Base-by-base conservation (phyloP, 306 rosid genomes). In the Rosa lucieae region DNA sequence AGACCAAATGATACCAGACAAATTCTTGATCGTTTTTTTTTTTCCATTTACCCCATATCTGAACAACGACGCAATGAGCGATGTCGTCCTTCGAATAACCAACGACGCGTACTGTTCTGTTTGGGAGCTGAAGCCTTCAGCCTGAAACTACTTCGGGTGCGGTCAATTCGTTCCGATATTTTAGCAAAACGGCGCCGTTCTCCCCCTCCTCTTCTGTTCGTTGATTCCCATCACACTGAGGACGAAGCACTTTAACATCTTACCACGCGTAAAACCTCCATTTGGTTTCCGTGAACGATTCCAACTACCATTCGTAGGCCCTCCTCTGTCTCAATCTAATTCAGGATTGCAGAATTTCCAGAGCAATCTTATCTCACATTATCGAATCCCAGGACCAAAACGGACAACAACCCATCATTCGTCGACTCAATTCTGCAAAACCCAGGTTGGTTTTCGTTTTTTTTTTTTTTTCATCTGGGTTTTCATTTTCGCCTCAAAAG, bases 401-500 rank as follows among this genome's bases (percentile, higher is more conserved):
- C 78, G 48, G 78, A 63, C 35, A 7, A 47, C 51, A 55, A 53
- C 75, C 81, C 78, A 83, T 75, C 75, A 79, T 40, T 51, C 46
- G 40, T 58, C 15, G 39, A 1, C n/a, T 71, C 46, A 20, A 51
- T 63, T 37, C 40, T 59, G n/a, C 59, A 23, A 77, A 18, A 79
- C 82, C 77, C 32, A 56, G 87, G 82, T 77, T 67, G 74, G 79
- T 77, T 80, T 76, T 80, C 61, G 21, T 29, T 68, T 32, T 32
- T 32, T 29, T 68, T 32, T 32, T 32, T 68, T 56, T 35, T 62
- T 58, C 67, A 18, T 26, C 12, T 65, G 61, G 39, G 37, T 46
- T 80, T 35, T 14, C 1, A 0, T 43, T 68, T 72, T 42, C 49
- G 10, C 20, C 8, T 18, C 73, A 0, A 21, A 66, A 66, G 70